Evolutionary conservation across 2,329 filamentous ascomycete genomes (phyloP).

Genomic region (Colletotrichum siamense): DNA sequence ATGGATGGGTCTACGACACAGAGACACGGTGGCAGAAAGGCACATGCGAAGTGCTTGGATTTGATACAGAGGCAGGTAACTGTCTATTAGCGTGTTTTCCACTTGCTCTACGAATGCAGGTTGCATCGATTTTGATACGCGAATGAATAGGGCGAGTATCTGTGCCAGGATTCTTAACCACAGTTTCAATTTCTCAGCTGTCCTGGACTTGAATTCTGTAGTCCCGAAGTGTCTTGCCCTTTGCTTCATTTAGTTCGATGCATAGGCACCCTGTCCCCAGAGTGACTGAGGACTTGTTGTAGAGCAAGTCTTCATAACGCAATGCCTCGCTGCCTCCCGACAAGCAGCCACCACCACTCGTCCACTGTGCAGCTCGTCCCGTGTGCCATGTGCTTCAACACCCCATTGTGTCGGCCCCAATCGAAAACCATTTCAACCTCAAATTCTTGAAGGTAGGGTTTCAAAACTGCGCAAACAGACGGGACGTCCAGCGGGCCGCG

Average conservation of each 20-base stretch:
- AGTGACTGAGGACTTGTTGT: not conserved
- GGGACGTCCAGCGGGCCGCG: conserved; percentile 61
- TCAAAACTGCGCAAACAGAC: conserved; percentile 60
- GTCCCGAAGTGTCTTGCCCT: not conserved
- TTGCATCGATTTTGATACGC: not conserved
- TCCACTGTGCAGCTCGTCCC: conserved; percentile 50
- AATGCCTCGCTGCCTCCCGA: conserved; percentile 39
- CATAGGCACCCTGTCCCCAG: not conserved
- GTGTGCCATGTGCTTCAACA: conserved; percentile 49
- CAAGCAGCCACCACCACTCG: conserved; percentile 74
- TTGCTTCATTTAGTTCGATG: not conserved
- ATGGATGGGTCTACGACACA: not conserved
- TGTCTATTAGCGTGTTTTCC: not conserved
- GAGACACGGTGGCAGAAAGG: not conserved
- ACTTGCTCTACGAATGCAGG: not conserved
- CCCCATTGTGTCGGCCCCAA: conserved; percentile 62
- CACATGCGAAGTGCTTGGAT: not conserved
- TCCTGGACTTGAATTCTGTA: not conserved
- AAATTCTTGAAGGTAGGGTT: conserved; percentile 65
- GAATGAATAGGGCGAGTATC: not conserved
- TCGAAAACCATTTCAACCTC: conserved; percentile 64
- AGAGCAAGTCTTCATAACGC: not conserved
- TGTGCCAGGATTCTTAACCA: not conserved
- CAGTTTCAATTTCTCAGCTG: not conserved
- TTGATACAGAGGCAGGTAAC: not conserved